Evolutionary conservation across 805 yeast genomes (phyloP).

Genomic region (Alloascoidea hylecoeti): DNA sequence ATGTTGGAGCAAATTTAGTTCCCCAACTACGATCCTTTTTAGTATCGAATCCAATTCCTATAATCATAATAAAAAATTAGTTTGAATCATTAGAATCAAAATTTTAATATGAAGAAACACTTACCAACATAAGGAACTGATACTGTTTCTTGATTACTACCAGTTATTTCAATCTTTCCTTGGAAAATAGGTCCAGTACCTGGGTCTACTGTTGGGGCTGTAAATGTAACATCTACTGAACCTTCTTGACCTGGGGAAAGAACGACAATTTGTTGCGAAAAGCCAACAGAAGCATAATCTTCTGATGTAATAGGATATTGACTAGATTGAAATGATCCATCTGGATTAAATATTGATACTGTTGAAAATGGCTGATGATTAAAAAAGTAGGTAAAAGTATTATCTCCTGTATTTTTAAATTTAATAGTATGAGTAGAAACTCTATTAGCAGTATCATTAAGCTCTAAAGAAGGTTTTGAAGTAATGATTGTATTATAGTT

Average conservation of each 20-base stretch:
- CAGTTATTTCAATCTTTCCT: not conserved
- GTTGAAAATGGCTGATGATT: not conserved
- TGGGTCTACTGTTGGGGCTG: not conserved
- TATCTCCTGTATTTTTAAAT: not conserved
- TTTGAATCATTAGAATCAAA: too few relatives aligned
- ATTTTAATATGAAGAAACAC: too few relatives aligned
- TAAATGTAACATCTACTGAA: not conserved
- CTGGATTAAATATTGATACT: not conserved
- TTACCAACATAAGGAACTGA: conserved; percentile 1
- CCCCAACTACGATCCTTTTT: not conserved
- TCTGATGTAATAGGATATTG: not conserved
- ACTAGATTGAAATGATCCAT: not conserved
- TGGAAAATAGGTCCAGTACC: not conserved
- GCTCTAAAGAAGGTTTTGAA: conserved; percentile 1
- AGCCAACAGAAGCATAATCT: not conserved
- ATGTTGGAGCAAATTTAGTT: not conserved
- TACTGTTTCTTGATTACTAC: not conserved
- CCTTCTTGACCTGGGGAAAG: not conserved
- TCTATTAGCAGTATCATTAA: not conserved
- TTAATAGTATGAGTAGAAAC: not conserved
- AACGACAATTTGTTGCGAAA: not conserved
- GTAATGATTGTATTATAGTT: conserved; percentile 6
- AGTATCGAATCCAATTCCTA: not conserved
- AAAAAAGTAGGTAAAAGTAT: not conserved
- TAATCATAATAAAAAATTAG: too few relatives aligned